Conservation (phyloP, 257 asterid species). For the Paulownia fortunei region DNA sequence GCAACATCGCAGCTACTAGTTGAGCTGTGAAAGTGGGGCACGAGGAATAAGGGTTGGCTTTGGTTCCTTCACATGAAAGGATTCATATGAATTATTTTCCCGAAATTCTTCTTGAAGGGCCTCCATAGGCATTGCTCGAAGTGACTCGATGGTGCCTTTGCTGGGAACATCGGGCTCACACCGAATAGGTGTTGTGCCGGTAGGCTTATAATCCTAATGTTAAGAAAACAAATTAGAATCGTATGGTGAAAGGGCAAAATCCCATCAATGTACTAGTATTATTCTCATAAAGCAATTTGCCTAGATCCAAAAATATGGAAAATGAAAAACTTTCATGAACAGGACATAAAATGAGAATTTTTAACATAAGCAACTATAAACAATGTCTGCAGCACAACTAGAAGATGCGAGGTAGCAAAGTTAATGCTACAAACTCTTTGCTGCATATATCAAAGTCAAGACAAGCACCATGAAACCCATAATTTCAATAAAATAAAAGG, state of each 20-base stretch:
- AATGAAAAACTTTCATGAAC: neutral
- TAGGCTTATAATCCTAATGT: slow-evolving; percentile 76
- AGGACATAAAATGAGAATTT: no score
- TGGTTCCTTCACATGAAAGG: slow-evolving; percentile 52
- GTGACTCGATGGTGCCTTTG: slow-evolving; percentile 73
- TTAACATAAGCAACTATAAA: neutral
- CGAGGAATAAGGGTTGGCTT: slow-evolving; percentile 65
- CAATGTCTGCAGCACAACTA: neutral
- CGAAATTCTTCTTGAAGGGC: slow-evolving; percentile 70
- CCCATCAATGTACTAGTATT: no score
- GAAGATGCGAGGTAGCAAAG: neutral
- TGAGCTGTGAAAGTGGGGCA: slow-evolving; percentile 74
- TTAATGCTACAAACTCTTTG: neutral
- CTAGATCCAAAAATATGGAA: neutral
- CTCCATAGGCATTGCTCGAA: slow-evolving; percentile 78
- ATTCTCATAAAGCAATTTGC: no score
- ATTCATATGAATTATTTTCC: slow-evolving; percentile 59
- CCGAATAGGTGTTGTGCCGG: slow-evolving; percentile 73
- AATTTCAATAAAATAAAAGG: no score
- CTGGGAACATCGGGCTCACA: slow-evolving; percentile 69
- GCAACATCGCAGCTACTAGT: slow-evolving; percentile 37
- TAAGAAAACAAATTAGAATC: neutral
- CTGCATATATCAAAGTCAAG: neutral
- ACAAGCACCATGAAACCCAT: no score
- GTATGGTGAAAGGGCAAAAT: neutral